Base-by-base conservation (phyloP, 306 rosid species). In the Gleditsia sinensis region DNA sequence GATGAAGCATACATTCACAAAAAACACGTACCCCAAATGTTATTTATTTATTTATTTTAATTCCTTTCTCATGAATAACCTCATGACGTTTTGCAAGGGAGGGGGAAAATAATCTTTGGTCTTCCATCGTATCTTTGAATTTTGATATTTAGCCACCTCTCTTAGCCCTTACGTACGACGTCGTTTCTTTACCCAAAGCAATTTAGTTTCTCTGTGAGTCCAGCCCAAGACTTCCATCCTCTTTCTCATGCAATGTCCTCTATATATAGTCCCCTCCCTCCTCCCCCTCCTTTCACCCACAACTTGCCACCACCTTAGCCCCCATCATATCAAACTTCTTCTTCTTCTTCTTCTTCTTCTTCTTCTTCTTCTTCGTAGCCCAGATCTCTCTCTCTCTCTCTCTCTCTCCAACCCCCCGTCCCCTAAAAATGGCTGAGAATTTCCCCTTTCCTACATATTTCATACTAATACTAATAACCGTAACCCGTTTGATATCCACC, bases 51-150 rank as follows among this genome's bases (percentile, higher is more conserved):
- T 37, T 9, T 63, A 5, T 9, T 7, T 64, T 37, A 51, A 21
- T 65, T 14, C 24, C 33, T 33, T 30, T 58, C 48, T 39, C 70
- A 68, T 48, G 65, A 78, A 79, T 46, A 73, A n/a, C 36, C 57
- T 71, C 74, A 25, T 75, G 83, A 73, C 61, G 80, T 69, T 70
- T 43, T 56, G 75, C 32, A 54, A 14, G 53, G 62, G 69, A 48
- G 42, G 45, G 32, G 36, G 78, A 43, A 61, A 63, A 32, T 33
- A 65, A 85, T 84, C 87, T 75, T 76, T 16, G 16, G 61, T 37
- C 20, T 8, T 83, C 72, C 69, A 79, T 76, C 87, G 75, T 61
- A 83, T 81, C 87, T 86, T 91, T 75, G 88, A 77, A 78, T 43
- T 60, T 72, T 80, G 74, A 76, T 78, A 67, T 71, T 71, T 75